Base-by-base conservation (phyloP, 2,329 filamentous ascomycete genomes). In the Fusarium verrucosum region DNA sequence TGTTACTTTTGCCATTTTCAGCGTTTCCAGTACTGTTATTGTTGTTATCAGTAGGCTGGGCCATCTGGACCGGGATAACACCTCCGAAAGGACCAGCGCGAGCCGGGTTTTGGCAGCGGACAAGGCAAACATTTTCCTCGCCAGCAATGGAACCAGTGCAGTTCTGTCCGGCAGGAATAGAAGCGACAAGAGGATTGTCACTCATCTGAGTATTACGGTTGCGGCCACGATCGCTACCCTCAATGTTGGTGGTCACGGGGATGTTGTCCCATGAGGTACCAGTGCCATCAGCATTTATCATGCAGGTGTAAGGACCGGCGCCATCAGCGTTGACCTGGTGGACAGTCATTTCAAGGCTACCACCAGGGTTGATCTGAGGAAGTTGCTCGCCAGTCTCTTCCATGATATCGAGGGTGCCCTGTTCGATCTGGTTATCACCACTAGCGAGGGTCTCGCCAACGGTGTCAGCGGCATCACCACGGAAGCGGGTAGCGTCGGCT, bases 281-380 rank as follows among this genome's bases (percentile, higher is more conserved):
- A 10, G 86, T 87, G 53, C 79, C 87, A 55, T 87, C 86, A 52
- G 79, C 75, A 70, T 88, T 87, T 72, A 89, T 87, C 81, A 86
- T 86, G 78, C 87, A 89, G 8, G 79, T 83, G 76, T 88, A 89
- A 3, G 87, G 87, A 11, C 88, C 68, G 3, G 68, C 68, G 4
- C 68, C 68, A 2, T 70, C 68, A 30, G 62, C 62, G 49, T 70
- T 70, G 43, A 70, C 68, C 25, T 70, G 68, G 33, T 70, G 68
- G 10, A 89, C 77, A 9, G 85, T 89, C 83, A 89, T 89, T 67
- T 77, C 77, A 59, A 90, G 68, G 52, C 80, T 68, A 54, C 87
- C 88, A 44, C 87, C 87, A 1, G 79, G 69, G 8, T 79, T 80
- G 68, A 90, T 77, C 77, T 89, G 87, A 11, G 88, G 86, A 22